Base-by-base conservation (phyloP, 306 rosid species). In the Hylodesmum podocarpum region DNA sequence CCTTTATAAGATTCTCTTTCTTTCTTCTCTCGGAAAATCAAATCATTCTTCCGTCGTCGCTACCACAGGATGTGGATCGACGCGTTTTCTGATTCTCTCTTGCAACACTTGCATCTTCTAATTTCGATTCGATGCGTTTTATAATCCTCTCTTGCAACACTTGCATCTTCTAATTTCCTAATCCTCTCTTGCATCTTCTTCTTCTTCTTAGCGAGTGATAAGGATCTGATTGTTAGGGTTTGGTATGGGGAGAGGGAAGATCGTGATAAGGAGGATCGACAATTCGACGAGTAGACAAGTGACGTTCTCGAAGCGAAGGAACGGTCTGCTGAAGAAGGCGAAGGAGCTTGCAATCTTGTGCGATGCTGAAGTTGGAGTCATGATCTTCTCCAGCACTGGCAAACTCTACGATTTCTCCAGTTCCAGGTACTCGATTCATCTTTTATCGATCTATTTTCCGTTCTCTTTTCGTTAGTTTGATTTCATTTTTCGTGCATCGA, bases 181-280 rank as follows among this genome's bases (percentile, higher is more conserved):
- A n/a, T n/a, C n/a, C n/a, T n/a, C n/a, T n/a, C n/a, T n/a, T n/a
- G n/a, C n/a, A n/a, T n/a, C n/a, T n/a, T n/a, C n/a, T n/a, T n/a
- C n/a, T n/a, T n/a, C n/a, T n/a, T n/a, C n/a, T 0, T 8, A 84
- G 84, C 19, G 16, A 34, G 70, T 21, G 19, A 5, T 58, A 78
- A 34, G 59, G 33, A 50, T 58, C 39, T 21, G 63, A 49, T 31
- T 22, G 74, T 22, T 66, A 86, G 87, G 84, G 82, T 86, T 83
- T 69, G 21, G 19, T 24, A 94, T 94, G 97, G 97, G 98, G 71
- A 94, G 97, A 88, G 97, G 98, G 21, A 94, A 94, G 94, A 94
- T 94, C 81, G 96, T 86, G 79, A 93, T 93, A 64, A 89, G 98
- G 89, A 88, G 98, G 88, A 93, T 93, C 71, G 98, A 93, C 75